Percentiles rank a stretch among this genome's conserved stretches.
These are phyloP conservation scores for Mallotus japonicus DNA, from an alignment of 441 rosid species.

Conservation along the genomic window DNA sequence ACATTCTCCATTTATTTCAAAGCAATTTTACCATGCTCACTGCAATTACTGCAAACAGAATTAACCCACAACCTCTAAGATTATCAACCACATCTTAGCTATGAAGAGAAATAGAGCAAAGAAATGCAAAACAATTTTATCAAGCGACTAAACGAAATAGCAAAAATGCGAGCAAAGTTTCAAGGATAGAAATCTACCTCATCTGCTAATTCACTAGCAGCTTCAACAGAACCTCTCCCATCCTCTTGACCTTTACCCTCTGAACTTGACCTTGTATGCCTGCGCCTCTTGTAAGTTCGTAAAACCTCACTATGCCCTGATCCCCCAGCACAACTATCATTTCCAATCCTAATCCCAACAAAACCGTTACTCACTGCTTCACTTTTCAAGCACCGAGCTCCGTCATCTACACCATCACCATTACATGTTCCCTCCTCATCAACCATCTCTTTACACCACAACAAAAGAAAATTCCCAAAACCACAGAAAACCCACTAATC, in stretches of 20 bases:
- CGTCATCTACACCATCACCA: slow-evolving; percentile 34
- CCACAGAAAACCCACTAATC: slow-evolving; percentile 12
- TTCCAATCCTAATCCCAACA: slow-evolving; percentile 33
- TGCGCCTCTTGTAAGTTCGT: slow-evolving; percentile 76
- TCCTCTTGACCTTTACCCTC: slow-evolving; percentile 36
- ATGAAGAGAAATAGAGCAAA: slow-evolving; percentile 1
- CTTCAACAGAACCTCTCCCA: slow-evolving; percentile 36
- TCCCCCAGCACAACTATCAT: slow-evolving; percentile 39
- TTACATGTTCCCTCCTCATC: slow-evolving; percentile 43
- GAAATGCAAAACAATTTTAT: slow-evolving; percentile 8
- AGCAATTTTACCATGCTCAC: background rate
- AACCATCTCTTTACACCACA: slow-evolving; percentile 32
- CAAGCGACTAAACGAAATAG: background rate
- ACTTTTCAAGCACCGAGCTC: slow-evolving; percentile 30
- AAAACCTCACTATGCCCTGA: slow-evolving; percentile 37
- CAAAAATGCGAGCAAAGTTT: background rate
- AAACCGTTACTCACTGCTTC: slow-evolving; percentile 38
- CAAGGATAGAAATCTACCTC: slow-evolving; percentile 39
- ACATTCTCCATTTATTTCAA: background rate
- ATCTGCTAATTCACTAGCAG: slow-evolving; percentile 36
- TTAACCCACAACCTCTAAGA: background rate
- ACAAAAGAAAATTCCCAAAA: background rate
- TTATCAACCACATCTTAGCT: background rate
- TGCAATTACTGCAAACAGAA: background rate
- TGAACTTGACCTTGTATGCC: slow-evolving; percentile 39